Evolutionary conservation across 805 yeast species (phyloP).

Genomic region (Candida vaughaniae): DNA sequence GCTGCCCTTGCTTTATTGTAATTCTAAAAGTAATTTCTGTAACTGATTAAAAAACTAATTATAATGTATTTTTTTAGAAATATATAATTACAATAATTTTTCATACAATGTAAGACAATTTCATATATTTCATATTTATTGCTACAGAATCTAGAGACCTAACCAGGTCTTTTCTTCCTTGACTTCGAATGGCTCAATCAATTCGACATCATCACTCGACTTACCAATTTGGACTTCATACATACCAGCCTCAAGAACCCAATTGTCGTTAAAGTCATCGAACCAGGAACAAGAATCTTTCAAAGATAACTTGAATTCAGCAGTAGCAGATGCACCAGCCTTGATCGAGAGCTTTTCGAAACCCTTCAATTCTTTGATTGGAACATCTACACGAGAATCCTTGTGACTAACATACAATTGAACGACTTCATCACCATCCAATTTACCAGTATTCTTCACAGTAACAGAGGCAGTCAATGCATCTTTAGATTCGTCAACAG

Average conservation of each 20-base stretch:
- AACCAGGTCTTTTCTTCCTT: slow-evolving; percentile 14
- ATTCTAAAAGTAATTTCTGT: background rate
- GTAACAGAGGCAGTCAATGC: slow-evolving; percentile 33
- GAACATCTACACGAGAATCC: slow-evolving; percentile 44
- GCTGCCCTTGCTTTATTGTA: slow-evolving; percentile 16
- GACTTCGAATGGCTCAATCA: slow-evolving; percentile 16
- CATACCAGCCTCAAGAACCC: slow-evolving; percentile 52
- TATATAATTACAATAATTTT: too few relatives aligned
- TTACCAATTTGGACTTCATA: slow-evolving; percentile 51
- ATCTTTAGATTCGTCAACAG: slow-evolving; percentile 21
- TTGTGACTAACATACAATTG: slow-evolving; percentile 50
- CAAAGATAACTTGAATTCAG: slow-evolving; percentile 36
- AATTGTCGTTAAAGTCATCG: slow-evolving; percentile 46
- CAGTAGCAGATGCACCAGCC: slow-evolving; percentile 43
- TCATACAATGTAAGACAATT: background rate
- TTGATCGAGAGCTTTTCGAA: slow-evolving; percentile 50
- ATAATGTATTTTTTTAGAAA: too few relatives aligned
- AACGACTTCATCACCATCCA: slow-evolving; percentile 53
- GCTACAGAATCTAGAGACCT: slow-evolving; percentile 15
- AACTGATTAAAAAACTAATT: too few relatives aligned
- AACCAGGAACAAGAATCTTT: slow-evolving; percentile 54
- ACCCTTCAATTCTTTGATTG: slow-evolving; percentile 62
- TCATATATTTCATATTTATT: too few relatives aligned
- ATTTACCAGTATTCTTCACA: slow-evolving; percentile 49
- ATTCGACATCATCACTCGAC: slow-evolving; percentile 28